phyloP scores from a whole-genome alignment of 2,329 filamentous ascomycete genomes.

The Neobulgaria alba region DNA sequence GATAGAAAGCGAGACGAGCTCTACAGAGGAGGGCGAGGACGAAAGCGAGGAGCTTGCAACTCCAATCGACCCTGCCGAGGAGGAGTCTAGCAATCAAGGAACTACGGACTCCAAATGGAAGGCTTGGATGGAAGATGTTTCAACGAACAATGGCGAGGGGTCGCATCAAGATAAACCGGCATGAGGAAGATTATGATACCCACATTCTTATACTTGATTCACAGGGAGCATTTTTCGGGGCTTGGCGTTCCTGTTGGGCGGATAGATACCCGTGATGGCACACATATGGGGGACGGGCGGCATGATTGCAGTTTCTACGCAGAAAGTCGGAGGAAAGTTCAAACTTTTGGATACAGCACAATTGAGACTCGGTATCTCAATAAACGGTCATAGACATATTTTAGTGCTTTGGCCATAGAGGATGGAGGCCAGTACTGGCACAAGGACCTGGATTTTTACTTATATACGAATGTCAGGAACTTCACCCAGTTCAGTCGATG shows the following conservation, averaged over 20 bases:
- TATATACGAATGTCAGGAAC: too few relatives aligned
- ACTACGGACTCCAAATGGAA: slow-evolving; percentile 24
- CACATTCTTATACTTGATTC: background rate
- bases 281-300: background rate
- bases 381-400: too few relatives aligned
- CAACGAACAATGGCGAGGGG: slow-evolving; percentile 11
- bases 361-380: too few relatives aligned
- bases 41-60: background rate
- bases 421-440: too few relatives aligned
- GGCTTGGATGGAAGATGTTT: slow-evolving; percentile 26
- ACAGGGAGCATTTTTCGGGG: background rate
- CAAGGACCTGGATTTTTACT: too few relatives aligned
- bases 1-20: slow-evolving; percentile 33
- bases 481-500: too few relatives aligned
- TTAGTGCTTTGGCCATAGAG: too few relatives aligned
- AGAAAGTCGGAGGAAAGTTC: too few relatives aligned
- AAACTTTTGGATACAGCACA: too few relatives aligned
- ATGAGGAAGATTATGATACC: slow-evolving; percentile 3
- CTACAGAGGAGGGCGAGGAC: slow-evolving; percentile 25
- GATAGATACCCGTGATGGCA: background rate
- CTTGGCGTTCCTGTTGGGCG: background rate
- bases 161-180: slow-evolving; percentile 2
- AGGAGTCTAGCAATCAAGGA: background rate
- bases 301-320: background rate
- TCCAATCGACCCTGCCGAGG: background rate